Conservation (phyloP, 495 filamentous ascomycete species). For the Aspergillus panamensis region DNA sequence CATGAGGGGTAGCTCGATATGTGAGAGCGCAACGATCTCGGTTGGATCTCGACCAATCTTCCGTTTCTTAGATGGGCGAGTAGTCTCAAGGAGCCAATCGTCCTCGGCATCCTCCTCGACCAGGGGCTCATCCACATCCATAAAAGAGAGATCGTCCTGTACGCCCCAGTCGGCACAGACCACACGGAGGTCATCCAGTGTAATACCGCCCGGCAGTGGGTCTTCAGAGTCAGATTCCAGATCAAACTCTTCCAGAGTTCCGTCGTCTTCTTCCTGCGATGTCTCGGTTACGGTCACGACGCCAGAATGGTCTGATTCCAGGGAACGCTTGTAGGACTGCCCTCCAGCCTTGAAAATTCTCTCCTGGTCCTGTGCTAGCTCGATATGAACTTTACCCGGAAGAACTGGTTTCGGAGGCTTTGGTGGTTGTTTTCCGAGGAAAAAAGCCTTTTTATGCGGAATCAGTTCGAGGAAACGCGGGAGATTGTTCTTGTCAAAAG, state of each 20-base stretch:
- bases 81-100: conserved; percentile 47
- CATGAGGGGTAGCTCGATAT: conserved; percentile 50
- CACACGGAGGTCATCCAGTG: conserved; percentile 69
- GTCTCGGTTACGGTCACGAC: conserved; percentile 55
- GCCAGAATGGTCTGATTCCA: conserved; percentile 55
- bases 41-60: conserved; percentile 40
- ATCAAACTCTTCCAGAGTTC: conserved; percentile 57
- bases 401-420: conserved; percentile 77
- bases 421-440: conserved; percentile 61
- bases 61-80: conserved; percentile 48
- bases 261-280: conserved; percentile 54
- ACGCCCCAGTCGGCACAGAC: conserved; percentile 82
- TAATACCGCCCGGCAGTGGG: conserved; percentile 56
- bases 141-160: conserved; percentile 41
- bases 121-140: conserved; percentile 30
- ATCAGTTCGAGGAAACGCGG: conserved; percentile 71
- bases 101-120: conserved; percentile 47
- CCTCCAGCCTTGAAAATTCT: conserved; percentile 69
- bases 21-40: conserved; percentile 42
- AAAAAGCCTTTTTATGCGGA: conserved; percentile 67
- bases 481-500: conserved; percentile 61
- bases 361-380: conserved; percentile 76
- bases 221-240: conserved; percentile 53
- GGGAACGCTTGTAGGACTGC: conserved; percentile 49
- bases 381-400: conserved; percentile 82